These are phyloP conservation scores for Colletotrichum falcatum DNA, from an alignment of 2,329 filamentous ascomycete genomes.

Conservation along the genomic window DNA sequence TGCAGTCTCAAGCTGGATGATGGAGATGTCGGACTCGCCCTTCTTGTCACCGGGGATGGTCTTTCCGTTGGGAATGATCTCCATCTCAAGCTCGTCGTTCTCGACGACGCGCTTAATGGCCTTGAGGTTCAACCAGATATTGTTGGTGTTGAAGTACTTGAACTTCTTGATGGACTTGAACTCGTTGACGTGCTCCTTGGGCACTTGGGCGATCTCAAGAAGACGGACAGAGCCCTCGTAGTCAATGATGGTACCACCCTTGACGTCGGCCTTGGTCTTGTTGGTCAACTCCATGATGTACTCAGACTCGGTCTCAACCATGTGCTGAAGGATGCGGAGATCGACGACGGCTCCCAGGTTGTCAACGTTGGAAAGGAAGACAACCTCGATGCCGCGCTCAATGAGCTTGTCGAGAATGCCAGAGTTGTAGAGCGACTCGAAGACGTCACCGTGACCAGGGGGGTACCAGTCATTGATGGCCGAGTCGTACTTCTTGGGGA, in stretches of 20 bases:
- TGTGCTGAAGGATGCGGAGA: slow-evolving; percentile 98
- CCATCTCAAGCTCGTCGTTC: slow-evolving; percentile 98
- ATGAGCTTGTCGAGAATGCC: slow-evolving; percentile 97
- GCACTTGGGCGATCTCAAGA: slow-evolving; percentile 98
- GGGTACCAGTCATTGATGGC: slow-evolving; percentile 98
- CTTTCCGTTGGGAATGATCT: slow-evolving; percentile 99
- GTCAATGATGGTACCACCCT: slow-evolving; percentile 99
- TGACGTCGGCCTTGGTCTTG: slow-evolving; percentile 99
- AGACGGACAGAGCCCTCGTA: slow-evolving; percentile 97
- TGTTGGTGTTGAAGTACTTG: slow-evolving; percentile 99
- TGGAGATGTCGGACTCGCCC: slow-evolving; percentile 97
- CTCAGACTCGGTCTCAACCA: slow-evolving; percentile 96
- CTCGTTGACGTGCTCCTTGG: slow-evolving; percentile 99
- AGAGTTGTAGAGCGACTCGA: slow-evolving; percentile 99
- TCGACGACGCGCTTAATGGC: slow-evolving; percentile 99
- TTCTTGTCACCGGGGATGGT: slow-evolving; percentile 99
- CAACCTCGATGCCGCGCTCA: slow-evolving; percentile 93
- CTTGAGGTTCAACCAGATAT: slow-evolving; percentile 99
- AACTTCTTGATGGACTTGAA: slow-evolving; percentile 99
- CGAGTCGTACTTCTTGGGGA: slow-evolving; percentile 89
- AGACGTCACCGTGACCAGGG: slow-evolving; percentile 98
- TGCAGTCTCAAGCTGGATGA: slow-evolving; percentile 98
- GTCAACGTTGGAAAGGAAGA: slow-evolving; percentile 99
- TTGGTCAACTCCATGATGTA: slow-evolving; percentile 99
- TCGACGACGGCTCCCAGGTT: slow-evolving; percentile 98